Evolutionary conservation across 176 grass and related monocot species (phyloP), one percentile per base, ranked within the genome.

Genomic region (Rhynchospora breviuscula): DNA sequence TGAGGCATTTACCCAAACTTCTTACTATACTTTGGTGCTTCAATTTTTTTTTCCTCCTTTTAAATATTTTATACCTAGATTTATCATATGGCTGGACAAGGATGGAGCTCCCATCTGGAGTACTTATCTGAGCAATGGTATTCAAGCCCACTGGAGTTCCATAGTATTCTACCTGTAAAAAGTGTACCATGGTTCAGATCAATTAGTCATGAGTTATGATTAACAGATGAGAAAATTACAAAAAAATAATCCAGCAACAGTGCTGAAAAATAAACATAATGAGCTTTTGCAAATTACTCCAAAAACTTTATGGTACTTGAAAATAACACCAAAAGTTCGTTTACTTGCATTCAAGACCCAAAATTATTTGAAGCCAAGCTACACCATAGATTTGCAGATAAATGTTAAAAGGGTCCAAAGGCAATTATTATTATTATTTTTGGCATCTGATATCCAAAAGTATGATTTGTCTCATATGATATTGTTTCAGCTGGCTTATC

Each of bases 1-100:
- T 83, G 67, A 82, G 69, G 43, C 10, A 56, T 14, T 29, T 54
- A 76, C 5, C 22, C 54, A 83, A 62, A 80, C 33, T 40, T 60
- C 22, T 80, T 40, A 54, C 17, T 40, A 67, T 70, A 52, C 67
- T 26, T 76, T 31, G 12, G 72, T 54, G 10, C 10, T 76, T 14
- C 19, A 54, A 52, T 9, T 56, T 31, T 56, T 56, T 77, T 31
- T 12, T 17, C 23, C 85, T 60, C 83, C 21, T 69, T 40, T 40
- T 31, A 86, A 70, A 58, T 87, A 69, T 71, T 35, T 78, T 40
- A 87, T 89, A 95, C 96, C 87, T 90, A 85, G 96, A 99, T 74
- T 95, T 99, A 60, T 99, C 96, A 79, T 93, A 99, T 78, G 96
- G 96, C 78, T 93, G 93, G 67, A 99, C 89, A 67, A 95, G 96